Percentiles rank a stretch among this genome's conserved stretches.
These are phyloP conservation scores for Umbilicus rupestris DNA, from an alignment of 164 flowering plant species.

Conservation along the genomic window DNA sequence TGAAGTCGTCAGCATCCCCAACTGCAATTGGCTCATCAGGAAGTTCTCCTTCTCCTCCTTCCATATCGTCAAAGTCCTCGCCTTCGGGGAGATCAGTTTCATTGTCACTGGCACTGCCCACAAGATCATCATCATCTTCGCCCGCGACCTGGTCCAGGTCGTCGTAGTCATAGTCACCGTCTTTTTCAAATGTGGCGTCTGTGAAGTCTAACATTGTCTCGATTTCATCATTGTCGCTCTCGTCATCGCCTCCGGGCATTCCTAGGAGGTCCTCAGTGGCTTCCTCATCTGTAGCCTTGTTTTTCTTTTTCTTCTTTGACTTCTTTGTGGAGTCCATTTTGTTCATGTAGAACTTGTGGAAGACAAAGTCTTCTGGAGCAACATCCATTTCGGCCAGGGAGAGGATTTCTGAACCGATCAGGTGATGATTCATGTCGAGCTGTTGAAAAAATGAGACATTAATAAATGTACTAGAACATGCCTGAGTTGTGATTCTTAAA, in stretches of 20 bases:
- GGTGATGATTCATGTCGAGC: constrained; percentile 61
- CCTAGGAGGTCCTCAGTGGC: constrained; percentile 51
- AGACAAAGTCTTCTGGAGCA: constrained; percentile 86
- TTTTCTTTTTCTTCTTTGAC: constrained; percentile 74
- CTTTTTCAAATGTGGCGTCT: constrained; percentile 26
- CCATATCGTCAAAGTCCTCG: constrained; percentile 19
- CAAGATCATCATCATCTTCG: constrained; percentile 77
- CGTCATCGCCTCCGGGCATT: constrained; percentile 58
- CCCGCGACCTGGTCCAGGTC: constrained; percentile 56
- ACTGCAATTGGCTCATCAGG: constrained; percentile 13
- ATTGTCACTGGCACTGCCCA: constrained; percentile 54
- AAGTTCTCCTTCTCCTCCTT: constrained; percentile 18
- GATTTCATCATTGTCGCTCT: constrained; percentile 82
- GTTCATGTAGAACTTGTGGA: constrained; percentile 82
- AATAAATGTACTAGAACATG: neutral
- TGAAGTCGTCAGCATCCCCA: constrained; percentile 28
- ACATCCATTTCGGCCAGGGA: constrained; percentile 81
- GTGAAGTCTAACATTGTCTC: constrained; percentile 53
- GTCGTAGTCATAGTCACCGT: constrained; percentile 75
- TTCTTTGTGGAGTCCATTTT: constrained; percentile 64
- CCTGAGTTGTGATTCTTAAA: neutral
- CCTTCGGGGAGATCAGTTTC: constrained; percentile 37
- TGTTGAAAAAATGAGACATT: constrained; percentile 22
- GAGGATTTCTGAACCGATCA: constrained; percentile 77
- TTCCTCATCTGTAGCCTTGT: constrained; percentile 33